phyloP scores from a whole-genome alignment of 2,329 filamentous ascomycete genomes.

The Cadophora sp. region DNA sequence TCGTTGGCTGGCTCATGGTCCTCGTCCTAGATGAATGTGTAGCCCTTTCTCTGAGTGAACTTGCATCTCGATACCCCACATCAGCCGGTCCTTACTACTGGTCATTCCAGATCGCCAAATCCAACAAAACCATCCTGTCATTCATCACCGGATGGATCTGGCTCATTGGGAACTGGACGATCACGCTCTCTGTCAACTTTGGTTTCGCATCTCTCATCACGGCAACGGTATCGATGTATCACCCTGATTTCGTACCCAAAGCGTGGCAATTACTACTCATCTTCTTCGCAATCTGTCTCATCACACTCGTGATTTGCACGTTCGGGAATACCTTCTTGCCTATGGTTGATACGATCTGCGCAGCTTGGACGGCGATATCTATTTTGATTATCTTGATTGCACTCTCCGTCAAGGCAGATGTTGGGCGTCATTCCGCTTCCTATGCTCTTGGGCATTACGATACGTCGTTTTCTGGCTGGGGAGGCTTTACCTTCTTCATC shows the following conservation, averaged over 20 bases:
- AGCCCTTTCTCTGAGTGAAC: conserved; percentile 73
- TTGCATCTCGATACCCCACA: conserved; percentile 79
- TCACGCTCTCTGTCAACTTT: conserved; percentile 83
- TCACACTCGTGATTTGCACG: conserved; percentile 69
- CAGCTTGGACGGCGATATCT: conserved; percentile 60
- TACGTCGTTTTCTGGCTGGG: conserved; percentile 61
- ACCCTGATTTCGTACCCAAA: conserved; percentile 58
- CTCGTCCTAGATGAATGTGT: conserved; percentile 67
- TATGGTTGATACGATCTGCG: conserved; percentile 63
- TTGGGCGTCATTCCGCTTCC: conserved; percentile 57
- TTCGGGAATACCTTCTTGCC: conserved; percentile 73
- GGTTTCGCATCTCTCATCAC: conserved; percentile 65
- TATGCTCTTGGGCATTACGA: conserved; percentile 65
- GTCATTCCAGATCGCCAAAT: conserved; percentile 73
- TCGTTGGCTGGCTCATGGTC: conserved; percentile 62
- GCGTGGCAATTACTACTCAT: conserved; percentile 74
- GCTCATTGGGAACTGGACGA: conserved; percentile 81
- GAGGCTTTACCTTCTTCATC: conserved; percentile 66
- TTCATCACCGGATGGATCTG: conserved; percentile 81
- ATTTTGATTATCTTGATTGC: conserved; percentile 64
- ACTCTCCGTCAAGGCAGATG: conserved; percentile 60
- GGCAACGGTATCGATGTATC: conserved; percentile 59
- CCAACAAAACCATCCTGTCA: conserved; percentile 67
- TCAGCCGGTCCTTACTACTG: conserved; percentile 82
- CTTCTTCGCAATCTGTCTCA: conserved; percentile 71